These are phyloP conservation scores for Cercospora sp. DNA, from an alignment of 2,329 filamentous ascomycete genomes.

Conservation along the genomic window DNA sequence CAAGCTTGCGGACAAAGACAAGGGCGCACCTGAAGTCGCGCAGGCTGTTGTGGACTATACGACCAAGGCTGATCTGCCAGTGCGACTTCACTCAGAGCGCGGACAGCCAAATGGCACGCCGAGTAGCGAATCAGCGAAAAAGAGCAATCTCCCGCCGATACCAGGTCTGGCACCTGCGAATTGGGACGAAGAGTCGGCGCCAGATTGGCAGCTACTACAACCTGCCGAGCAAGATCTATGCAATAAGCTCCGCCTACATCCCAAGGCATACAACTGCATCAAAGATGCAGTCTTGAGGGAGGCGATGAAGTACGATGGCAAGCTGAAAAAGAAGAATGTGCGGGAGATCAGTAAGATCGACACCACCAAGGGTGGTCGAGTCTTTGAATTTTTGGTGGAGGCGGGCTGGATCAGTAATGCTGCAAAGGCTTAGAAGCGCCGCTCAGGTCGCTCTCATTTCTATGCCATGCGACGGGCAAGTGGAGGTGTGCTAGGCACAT, in stretches of 20 bases:
- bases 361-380: conserved; percentile 75
- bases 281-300: conserved; percentile 92
- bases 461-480: neutral
- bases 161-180: conserved; percentile 62
- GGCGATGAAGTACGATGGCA: conserved; percentile 82
- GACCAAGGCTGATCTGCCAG: conserved; percentile 35
- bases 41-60: conserved; percentile 37
- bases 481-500: neutral
- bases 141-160: conserved; percentile 35
- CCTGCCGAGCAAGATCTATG: conserved; percentile 84
- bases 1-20: conserved; percentile 27
- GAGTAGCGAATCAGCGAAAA: conserved; percentile 24
- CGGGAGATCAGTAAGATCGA: conserved; percentile 84
- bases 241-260: conserved; percentile 77
- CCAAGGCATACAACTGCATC: conserved; percentile 92
- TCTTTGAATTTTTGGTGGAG: conserved; percentile 94
- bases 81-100: conserved; percentile 28
- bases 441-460: neutral
- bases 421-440: conserved; percentile 55
- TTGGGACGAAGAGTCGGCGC: conserved; percentile 71
- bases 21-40: conserved; percentile 31
- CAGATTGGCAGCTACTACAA: conserved; percentile 82
- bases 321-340: conserved; percentile 89
- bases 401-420: conserved; percentile 72
- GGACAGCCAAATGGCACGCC: conserved; percentile 36